phyloP scores from a whole-genome alignment of 164 flowering plant species.

The Dillenia suffruticosa region DNA sequence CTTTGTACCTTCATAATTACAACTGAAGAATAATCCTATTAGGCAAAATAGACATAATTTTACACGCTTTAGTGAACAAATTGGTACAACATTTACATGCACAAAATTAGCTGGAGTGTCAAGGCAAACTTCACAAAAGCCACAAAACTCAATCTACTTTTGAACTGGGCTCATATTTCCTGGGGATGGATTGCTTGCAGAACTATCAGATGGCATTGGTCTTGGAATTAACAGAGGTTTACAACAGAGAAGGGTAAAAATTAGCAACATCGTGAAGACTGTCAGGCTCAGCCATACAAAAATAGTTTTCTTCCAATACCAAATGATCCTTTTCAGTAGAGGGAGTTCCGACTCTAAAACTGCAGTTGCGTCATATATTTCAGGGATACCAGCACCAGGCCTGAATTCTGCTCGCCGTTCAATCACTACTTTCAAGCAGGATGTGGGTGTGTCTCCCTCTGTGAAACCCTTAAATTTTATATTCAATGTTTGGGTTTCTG shows the following conservation, averaged over 20 bases:
- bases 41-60: no score
- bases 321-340: slow-evolving; percentile 52
- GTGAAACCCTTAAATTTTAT: slow-evolving; percentile 44
- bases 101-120: no score
- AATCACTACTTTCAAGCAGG: slow-evolving; percentile 60
- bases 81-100: no score
- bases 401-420: slow-evolving; percentile 77
- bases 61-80: no score
- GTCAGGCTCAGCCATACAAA: slow-evolving; percentile 59
- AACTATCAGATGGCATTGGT: slow-evolving; percentile 23
- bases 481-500: slow-evolving; percentile 61
- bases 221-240: slow-evolving; percentile 57
- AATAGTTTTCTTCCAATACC: slow-evolving; percentile 74
- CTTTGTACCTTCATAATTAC: no score
- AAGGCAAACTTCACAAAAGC: not conserved
- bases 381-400: slow-evolving; percentile 76
- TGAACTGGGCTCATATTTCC: slow-evolving; percentile 4
- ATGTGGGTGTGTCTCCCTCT: slow-evolving; percentile 55
- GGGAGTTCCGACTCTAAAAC: slow-evolving; percentile 72
- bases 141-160: slow-evolving; percentile 4
- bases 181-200: slow-evolving; percentile 16
- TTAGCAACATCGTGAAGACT: slow-evolving; percentile 42
- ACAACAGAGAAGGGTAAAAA: slow-evolving; percentile 59
- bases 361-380: slow-evolving; percentile 63
- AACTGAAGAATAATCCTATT: no score